Base-by-base conservation (phyloP, 331 rosid species). In the Acacia concinna region DNA sequence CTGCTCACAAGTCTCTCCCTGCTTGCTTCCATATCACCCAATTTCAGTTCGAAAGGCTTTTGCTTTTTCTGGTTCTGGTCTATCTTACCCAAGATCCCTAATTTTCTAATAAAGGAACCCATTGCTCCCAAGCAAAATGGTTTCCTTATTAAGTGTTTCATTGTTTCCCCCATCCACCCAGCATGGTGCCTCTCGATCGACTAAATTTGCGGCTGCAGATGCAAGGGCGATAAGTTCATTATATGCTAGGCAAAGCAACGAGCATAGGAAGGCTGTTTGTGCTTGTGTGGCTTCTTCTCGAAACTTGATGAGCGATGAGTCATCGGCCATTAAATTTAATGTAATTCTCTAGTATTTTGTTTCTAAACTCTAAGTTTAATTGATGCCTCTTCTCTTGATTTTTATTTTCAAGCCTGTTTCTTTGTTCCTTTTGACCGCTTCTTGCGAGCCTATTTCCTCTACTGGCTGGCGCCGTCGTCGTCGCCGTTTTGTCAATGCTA, bases 281-380 rank as follows among this genome's bases (percentile, higher is more conserved):
- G 89, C 96, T 82, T 93, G 98, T 87, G 79, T 89, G 90, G 98
- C 92, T 66, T 91, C 98, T 75, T 88, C 97, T 4, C 87, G 64
- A 4, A 83, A 87, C 77, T 68, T 91, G 86, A 90, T 84, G 81
- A 80, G 84, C 41, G 91, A 91, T 20, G 93, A 82, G 31, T 90
- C 96, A 54, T 84, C 88, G 71, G 81, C 91, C 1, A 68, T 84
- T 41, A 77, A 88, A 81, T 91, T 89, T 82, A 89, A 88, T 86
- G 98, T 93, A 87, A 68, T 23, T 69, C 54, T n/a, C 2, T 30
- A 2, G 35, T 35, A 62, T 23, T 10, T 32, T 56, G 63, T 56
- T 56, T 10, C 63, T 8, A 10, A 56, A 23, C 27, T 3, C 15
- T 1, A 20, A 54, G 20, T 8, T 54, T n/a, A n/a, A 35, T 69